Base-by-base conservation (phyloP, 2,329 filamentous ascomycete species). In the Fusarium brevicatenulatum region DNA sequence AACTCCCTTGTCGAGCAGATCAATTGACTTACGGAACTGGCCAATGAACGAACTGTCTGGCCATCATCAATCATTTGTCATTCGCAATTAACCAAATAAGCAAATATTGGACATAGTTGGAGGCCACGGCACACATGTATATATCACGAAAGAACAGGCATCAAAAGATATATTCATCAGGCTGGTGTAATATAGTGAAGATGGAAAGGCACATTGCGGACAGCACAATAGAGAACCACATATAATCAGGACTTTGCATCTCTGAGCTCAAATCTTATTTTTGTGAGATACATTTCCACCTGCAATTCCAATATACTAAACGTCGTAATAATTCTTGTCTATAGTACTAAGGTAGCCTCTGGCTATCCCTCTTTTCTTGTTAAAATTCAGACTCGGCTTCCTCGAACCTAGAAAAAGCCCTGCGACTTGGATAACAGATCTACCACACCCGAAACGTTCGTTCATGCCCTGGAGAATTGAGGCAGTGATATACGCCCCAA, bases 361-460 rank as follows among this genome's bases (percentile, higher is more conserved):
- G 42, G 53, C 68, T 49, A 39, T 47, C 54, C 53, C 54, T 52
- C 59, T 53, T 65, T 61, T 60, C 66, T 73, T 70, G 71, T 53
- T 47, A 47, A 63, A 69, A 70, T 76, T 67, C 65, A 75, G 76
- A 74, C 59, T 58, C 37, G 50, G 47, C 60, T 52, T 69, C 46
- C 52, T 61, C 53, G 47, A 68, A 52, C 55, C 62, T 57, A 34
- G 46, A 63, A 69, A 60, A 58, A 71, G 68, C 70, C 76, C 75
- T 71, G 76, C 70, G 76, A 75, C 73, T 77, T 71, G 57, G 55
- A 67, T 59, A 72, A 70, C 44, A 76, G 62, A 68, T 78, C 76
- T 78, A 78, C 72, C 67, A 63, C 59, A 73, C 61, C 62, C 54
- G 39, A 62, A 50, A 61, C 58, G 36, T 63, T 73, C 71, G 44